Conservation (phyloP, 2,329 filamentous ascomycete genomes). For the Chaetomium olivaceum region DNA sequence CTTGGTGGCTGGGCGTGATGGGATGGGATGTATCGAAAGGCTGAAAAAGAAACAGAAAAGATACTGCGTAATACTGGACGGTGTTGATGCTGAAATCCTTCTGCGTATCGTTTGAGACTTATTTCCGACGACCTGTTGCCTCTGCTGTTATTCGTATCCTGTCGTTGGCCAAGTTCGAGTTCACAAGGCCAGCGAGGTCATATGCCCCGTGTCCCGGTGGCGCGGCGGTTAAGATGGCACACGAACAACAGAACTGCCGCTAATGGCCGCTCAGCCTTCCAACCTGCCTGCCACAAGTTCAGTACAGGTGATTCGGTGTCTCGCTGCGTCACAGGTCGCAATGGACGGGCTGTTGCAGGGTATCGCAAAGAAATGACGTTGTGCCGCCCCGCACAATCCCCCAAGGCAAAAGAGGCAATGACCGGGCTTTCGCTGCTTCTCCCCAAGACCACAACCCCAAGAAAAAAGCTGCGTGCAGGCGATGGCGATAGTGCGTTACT, state of each 20-base stretch:
- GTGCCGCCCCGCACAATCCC: background rate
- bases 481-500: background rate
- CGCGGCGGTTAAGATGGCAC: constrained; percentile 12
- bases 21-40: background rate
- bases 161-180: background rate
- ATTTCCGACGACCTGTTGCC: constrained; percentile 4
- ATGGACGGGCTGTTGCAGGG: background rate
- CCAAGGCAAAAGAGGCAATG: background rate
- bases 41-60: background rate
- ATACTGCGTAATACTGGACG: background rate
- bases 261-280: background rate
- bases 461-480: background rate
- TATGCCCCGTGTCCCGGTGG: constrained; percentile 15
- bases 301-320: background rate
- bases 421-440: background rate
- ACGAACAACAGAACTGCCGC: background rate
- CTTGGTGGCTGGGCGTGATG: too few relatives aligned
- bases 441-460: background rate
- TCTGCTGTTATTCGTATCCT: background rate
- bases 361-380: background rate
- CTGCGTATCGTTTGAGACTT: background rate
- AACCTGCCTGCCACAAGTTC: background rate
- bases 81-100: background rate
- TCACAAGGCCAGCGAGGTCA: constrained; percentile 14
- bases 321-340: background rate